A percentile compares a stretch with the other conserved stretches of the same genome.
Evolutionary conservation across 1,139 yeast genomes (phyloP).

Genomic region (Hansenula sp.): DNA sequence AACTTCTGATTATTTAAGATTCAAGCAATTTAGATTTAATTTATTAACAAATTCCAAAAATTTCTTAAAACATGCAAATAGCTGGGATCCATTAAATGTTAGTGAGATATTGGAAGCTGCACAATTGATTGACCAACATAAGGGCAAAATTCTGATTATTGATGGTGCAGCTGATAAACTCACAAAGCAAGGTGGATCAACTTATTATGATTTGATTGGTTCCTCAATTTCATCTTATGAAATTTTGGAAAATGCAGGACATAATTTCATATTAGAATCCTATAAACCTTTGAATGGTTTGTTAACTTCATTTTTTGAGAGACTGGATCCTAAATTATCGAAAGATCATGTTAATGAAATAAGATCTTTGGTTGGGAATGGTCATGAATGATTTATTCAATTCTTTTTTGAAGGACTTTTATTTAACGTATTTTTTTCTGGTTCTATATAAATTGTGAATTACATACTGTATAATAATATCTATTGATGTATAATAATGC

Average conservation of each 20-base stretch:
- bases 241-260: conserved; percentile 17
- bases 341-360: neutral
- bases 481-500: too few species aligned
- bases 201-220: conserved; percentile 18
- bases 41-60: conserved; percentile 23
- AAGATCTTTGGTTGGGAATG: neutral
- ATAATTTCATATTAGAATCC: conserved; percentile 18
- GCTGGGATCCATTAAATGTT: conserved; percentile 16
- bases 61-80: conserved; percentile 16
- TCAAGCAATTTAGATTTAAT: conserved; percentile 24
- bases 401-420: too few species aligned
- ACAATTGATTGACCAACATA: neutral
- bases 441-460: too few species aligned
- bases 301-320: neutral
- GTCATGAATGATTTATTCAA: neutral
- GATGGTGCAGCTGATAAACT: conserved; percentile 20
- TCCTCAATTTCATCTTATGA: conserved; percentile 8
- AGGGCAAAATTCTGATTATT: conserved; percentile 12
- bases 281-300: conserved; percentile 8
- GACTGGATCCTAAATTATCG: neutral
- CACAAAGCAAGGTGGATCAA: conserved; percentile 18
- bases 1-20: conserved; percentile 12
- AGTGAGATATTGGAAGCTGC: conserved; percentile 13
- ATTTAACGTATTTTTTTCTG: too few species aligned
- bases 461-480: too few species aligned